Percentiles rank a stretch among this genome's conserved stretches.
phyloP scores from a whole-genome alignment of 2,329 filamentous ascomycete genomes.

The Knoxdaviesia proteae region DNA sequence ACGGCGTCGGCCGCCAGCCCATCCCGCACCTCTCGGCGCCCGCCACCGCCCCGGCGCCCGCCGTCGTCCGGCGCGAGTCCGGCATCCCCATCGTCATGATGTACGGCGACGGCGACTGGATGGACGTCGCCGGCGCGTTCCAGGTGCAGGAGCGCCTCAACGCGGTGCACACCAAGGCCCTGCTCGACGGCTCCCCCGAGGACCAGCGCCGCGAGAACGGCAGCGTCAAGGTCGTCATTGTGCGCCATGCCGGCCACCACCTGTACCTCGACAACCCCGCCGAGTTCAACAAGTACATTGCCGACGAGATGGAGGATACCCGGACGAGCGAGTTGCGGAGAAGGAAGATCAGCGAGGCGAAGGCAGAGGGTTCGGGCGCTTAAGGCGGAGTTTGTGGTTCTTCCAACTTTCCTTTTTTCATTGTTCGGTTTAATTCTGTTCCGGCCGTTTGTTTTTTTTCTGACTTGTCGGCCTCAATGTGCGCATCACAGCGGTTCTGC shows the following conservation, averaged over 20 bases:
- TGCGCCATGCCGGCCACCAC: constrained; percentile 40
- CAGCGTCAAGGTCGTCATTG: constrained; percentile 60
- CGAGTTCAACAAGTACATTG: constrained; percentile 32
- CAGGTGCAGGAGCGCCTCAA: constrained; percentile 64
- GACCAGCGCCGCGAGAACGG: constrained; percentile 57
- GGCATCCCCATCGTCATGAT: constrained; percentile 76
- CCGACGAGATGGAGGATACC: constrained; percentile 32
- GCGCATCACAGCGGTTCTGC: background rate
- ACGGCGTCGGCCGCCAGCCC: constrained; percentile 61
- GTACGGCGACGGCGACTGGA: constrained; percentile 98
- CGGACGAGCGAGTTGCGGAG: constrained; percentile 9
- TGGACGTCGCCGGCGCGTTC: constrained; percentile 76
- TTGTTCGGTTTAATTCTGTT: background rate
- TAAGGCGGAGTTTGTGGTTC: background rate
- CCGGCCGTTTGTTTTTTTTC: background rate
- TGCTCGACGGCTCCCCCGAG: constrained; percentile 42
- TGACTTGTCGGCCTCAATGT: background rate
- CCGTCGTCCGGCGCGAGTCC: constrained; percentile 21
- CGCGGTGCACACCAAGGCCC: constrained; percentile 35
- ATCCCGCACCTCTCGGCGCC: constrained; percentile 9
- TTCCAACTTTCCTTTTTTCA: background rate
- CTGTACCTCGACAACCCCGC: constrained; percentile 38
- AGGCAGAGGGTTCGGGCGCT: background rate
- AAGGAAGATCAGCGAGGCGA: background rate
- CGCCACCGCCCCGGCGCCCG: constrained; percentile 8